Base-by-base conservation (phyloP, 768 basidiomycete genomes). In the Holtermannia corniformis region DNA sequence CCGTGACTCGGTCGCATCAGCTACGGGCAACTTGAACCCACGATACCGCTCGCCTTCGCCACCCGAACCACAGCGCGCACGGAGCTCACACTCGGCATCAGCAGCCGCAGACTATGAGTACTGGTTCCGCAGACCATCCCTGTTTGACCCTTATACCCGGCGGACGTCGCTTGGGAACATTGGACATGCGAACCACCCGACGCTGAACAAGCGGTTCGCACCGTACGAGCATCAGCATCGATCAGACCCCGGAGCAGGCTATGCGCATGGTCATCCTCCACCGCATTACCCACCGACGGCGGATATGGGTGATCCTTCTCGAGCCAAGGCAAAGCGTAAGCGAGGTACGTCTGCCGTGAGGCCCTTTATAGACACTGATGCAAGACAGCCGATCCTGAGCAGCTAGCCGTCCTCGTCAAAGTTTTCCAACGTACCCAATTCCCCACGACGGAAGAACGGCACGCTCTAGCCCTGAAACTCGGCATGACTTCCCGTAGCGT, bases 401-500 rank as follows among this genome's bases (percentile, higher is more conserved):
- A 66, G 50, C 47, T 63, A 2, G 26, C 49, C 2, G 42, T 61
- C 25, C 50, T 66, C 12, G 49, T 44, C 22, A 41, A 59, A 3
- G 58, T 55, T 7, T 66, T 66, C 50, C 56, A 56, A 10, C 32
- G 49, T 23, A 55, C 64, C 2, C 25, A 53, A 2, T 66, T 63
- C 40, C 64, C 64, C 11, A 52, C 53, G n/a, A 66, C 62, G 11
- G 62, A 52, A 26, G 64, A 66, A 40, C 23, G 64, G 12, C 59
- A 66, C 14, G 41, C 28, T 1, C 41, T 66, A 7, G 62, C 60
- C 14, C 48, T 51, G 24, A 45, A 44, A n/a, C 47, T 66, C 16
- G 64, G 64, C 19, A 66, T 66, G 64, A 66, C 64, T 3, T 57
- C 54, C 23, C 43, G 64, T 10, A 59, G 57, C 37, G 62, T 66